Evolutionary conservation across 352 stramenopile species (phyloP), one percentile per base, ranked within the genome.

Genomic region (Phytophthora litchii): DNA sequence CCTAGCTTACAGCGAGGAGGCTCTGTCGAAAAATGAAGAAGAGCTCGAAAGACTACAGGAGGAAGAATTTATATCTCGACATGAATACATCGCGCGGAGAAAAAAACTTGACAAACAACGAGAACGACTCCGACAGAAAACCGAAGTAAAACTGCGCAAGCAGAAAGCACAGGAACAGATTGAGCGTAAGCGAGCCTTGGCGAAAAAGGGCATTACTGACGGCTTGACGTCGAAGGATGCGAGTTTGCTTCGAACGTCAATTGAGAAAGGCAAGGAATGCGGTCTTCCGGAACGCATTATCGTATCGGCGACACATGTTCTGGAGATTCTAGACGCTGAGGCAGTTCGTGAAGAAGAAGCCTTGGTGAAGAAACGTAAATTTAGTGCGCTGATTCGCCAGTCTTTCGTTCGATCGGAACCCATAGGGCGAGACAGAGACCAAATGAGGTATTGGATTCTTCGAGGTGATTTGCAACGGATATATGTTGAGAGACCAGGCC

Each of bases 311-410:
- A 73, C 74, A 0, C 85, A 95, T 20, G 81, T 94, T 20, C 54
- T 92, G 14, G 84, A 95, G 41, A 81, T 92, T 41, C 42, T 93
- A 10, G 80, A 94, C 25, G 76, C 80, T 1, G 87, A 96, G 53
- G 67, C 67, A 6, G 23, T 52, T 52, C 74, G 86, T 0, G 84
- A 96, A 51, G 72, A 91, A 45, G 81, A 93, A 52, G 77, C 76
- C 0, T 67, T 82, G 13, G 31, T 44, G 9, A 78, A 83, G 35
- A 93, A 92, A 52, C 81, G 72, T 10, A 83, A 86, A 45, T 83
- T 80, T 27, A 80, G 67, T 32, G 70, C 80, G 7, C 69, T 72
- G n/a, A 72, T 94, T 34, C 80, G 83, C 12, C 67, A 82, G 11
- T 74, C 72, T 5, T 93, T 92, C 51, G 71, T 96, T 14, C 87